Evolutionary conservation across 2,329 filamentous ascomycete species (phyloP), one percentile per base, ranked within the genome.

Genomic region (Pseudophaeomoniella oleicola): DNA sequence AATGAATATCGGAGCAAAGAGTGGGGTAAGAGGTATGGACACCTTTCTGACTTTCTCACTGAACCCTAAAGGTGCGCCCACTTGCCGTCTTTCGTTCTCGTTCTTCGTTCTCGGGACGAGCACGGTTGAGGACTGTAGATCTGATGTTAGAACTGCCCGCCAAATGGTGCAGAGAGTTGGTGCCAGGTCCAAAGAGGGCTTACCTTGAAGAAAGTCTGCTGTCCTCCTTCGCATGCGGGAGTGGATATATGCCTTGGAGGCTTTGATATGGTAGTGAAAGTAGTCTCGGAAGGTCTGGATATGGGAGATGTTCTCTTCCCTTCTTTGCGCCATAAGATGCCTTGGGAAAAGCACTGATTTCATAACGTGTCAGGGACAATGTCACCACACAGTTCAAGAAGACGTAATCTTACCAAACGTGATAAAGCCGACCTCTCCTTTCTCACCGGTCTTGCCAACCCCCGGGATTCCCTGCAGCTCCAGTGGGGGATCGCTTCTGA

Each of bases 191-290:
- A 31, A 34, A 4, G 30, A 30, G 19, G 15, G 22, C 69, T 56
- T 67, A 88, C 85, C 84, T 73, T 98, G 92, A 39, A 98, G 75
- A 67, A 98, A 98, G 59, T 98, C 92, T 35, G 90, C 90, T 6
- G 92, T 98, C 58, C 90, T 77, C 67, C 88, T 84, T 56, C 90
- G 79, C 90, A 98, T 98, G 53, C 92, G 77, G 19, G 87, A 92
- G 70, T 98, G 90, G 46, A 98, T 98, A 55, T 94, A 98, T 37
- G 92, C 90, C 70, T 98, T 98, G 44, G 87, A 94, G 18, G 90
- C 92, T 66, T 98, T 98, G 64, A 98, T 98, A 62, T 98, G 90
- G 60, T 99, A 99, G 62, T 99, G 90, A 71, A 99, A 98, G 63
- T 98, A 98, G 57, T 98, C 90, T 47, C 90, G 83, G 82, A 98